Evolutionary conservation across 2,329 filamentous ascomycete species (phyloP), one percentile per base, ranked within the genome.

Genomic region (Penicillium sp.): DNA sequence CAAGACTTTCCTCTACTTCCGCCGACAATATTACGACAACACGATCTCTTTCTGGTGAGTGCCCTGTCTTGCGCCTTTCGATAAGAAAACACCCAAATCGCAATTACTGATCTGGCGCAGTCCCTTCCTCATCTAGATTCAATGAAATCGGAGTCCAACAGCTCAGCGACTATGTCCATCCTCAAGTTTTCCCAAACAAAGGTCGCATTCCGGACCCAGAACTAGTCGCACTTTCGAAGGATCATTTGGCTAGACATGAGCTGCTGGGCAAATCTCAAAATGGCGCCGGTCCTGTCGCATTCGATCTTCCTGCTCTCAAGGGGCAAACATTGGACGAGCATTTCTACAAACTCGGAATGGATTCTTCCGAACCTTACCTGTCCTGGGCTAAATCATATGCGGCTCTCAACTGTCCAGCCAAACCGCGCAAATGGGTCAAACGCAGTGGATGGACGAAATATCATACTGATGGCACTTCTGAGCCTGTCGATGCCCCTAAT

Each of bases 111-210:
- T 42, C 23, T 17, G 45, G 41, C 44, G 17, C 59, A 76, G 76
- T 77, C 23, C 70, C 73, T 19, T 72, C 76, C 5, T 77, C 83
- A 56, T 81, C 91, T 49, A 87, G 94, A 64, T 91, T 89, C 79
- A 99, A 96, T 77, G 90, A 96, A 66, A 93, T 99, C 67, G 91
- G 91, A 53, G 91, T 99, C 39, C 94, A 99, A 77, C 93, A 97
- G 70, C 80, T 99, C 66, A 97, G 92, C 80, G 82, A 83, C 58
- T 83, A 93, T 78, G 82, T 99, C 44, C 90, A 93, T 74, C 72
- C 84, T 1, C 94, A 97, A 75, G 78, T 99, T 42, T 99, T 99
- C 70, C 85, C 84, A 5, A 75, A 81, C 12, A 70, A 74, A 25
- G 60, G 71, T 15, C 75, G 71, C 4, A 78, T 84, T 3, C 83